Evolutionary conservation across 2,329 filamentous ascomycete species (phyloP), one percentile per base, ranked within the genome.

Genomic region (Alternaria burnsii): DNA sequence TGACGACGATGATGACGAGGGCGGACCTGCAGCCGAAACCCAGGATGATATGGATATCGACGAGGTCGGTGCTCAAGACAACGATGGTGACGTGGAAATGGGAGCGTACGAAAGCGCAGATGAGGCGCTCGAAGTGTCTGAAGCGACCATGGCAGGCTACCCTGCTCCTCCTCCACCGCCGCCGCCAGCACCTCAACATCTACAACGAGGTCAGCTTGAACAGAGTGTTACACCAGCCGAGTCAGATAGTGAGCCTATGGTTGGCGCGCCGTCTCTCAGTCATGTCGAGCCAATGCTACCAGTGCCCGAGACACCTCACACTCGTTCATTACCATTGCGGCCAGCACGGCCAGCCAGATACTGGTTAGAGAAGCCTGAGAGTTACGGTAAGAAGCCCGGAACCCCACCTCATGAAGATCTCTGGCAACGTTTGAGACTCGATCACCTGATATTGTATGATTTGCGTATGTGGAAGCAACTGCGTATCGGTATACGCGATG

Each of bases 391-490:
- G 58, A 84, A 85, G 42, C 84, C 87, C 32, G 86, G 85, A 55
- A 81, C 90, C 7, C 89, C 89, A 48, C 84, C 87, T 16, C 91
- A 93, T 55, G 95, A 99, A 77, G 91, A 99, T 72, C 84, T 99
- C 5, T 93, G 93, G 81, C 89, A 94, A 74, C 89, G 94, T 32
- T 91, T 98, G 12, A 90, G 95, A 32, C 84, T 99, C 6, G 95
- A 99, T 78, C 97, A 93, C 87, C 86, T 99, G 74, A 92, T 99
- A 30, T 83, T 99, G 9, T 99, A 97, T 76, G 95, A 99, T 76
- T 81, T 99, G 52, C 86, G 95, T 42, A 88, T 99, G 85, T 99
- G 95, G 95, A 99, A 99, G 80, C 95, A 93, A 76, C 87, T 96
- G 32, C 89, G 95, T 58, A 93, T 94, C 51, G 92, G 97, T 75